Conservation (phyloP, 805 yeast genomes). For the Scheffersomyces spartinae region DNA sequence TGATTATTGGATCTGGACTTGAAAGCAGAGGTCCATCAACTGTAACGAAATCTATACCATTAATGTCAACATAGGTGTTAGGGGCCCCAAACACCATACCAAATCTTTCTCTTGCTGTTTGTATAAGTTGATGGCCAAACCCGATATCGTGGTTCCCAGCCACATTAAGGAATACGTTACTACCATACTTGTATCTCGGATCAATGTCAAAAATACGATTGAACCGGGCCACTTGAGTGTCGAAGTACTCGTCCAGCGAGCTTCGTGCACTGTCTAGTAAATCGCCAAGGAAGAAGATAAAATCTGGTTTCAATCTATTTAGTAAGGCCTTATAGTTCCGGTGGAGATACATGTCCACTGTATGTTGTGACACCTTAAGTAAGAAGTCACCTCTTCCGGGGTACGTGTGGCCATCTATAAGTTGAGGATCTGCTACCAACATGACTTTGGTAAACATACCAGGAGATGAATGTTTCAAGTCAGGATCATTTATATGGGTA, state of each 20-base stretch:
- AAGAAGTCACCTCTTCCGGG: conserved; percentile 46
- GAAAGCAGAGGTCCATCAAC: conserved; percentile 79
- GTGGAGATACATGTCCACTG: conserved; percentile 69
- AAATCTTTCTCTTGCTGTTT: conserved; percentile 53
- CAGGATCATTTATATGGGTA: too few relatives aligned
- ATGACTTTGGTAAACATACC: too few relatives aligned
- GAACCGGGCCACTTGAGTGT: conserved; percentile 64
- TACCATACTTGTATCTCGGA: too few relatives aligned
- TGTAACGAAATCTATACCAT: conserved; percentile 61
- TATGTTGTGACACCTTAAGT: conserved; percentile 47
- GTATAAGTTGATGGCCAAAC: conserved; percentile 59
- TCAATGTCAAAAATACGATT: conserved; percentile 50
- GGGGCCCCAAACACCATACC: conserved; percentile 64
- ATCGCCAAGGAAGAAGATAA: conserved; percentile 78
- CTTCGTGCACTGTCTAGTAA: conserved; percentile 90
- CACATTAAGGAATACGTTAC: too few relatives aligned
- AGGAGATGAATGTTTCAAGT: too few relatives aligned
- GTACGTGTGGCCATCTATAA: conserved; percentile 81
- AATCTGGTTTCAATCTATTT: conserved; percentile 53
- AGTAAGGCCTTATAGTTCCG: conserved; percentile 61
- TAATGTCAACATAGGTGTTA: conserved; percentile 38
- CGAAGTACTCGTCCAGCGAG: conserved; percentile 67
- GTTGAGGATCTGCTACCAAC: conserved; percentile 90
- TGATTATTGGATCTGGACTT: conserved; percentile 33
- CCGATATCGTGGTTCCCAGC: conserved; percentile 99